Evolutionary conservation across 2,329 filamentous ascomycete genomes (phyloP), one percentile per base, ranked within the genome.

Genomic region (Pseudogymnoascus sp.): DNA sequence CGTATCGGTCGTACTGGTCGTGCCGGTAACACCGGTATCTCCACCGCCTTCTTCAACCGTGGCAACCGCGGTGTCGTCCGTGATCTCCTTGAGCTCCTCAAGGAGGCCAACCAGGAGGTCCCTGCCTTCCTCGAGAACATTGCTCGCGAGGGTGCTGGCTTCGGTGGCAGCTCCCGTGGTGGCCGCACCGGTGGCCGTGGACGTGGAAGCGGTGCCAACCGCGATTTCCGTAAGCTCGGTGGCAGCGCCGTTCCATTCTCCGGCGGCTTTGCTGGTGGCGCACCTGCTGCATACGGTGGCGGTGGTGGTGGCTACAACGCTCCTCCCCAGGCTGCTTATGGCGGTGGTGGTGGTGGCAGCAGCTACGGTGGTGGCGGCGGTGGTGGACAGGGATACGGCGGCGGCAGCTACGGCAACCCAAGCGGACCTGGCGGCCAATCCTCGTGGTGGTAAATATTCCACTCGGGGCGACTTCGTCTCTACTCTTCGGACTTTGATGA

Each of bases 21-120:
- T 91, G 95, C 95, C 69, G 95, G 95, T 77, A 99, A 99, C 83
- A 97, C 93, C 72, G 95, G 95, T 88, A 88, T 96, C 70, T 91
- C 95, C 5, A 99, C 95, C 71, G 95, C 95, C 64, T 99, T 99
- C 85, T 97, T 99, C 88, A 99, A 99, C 86, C 93, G 95, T 75
- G 93, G 93, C 74, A 99, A 99, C 84, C 91, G 95, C 73, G 95
- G 95, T 79, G 91, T 99, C 70, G 95, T 97, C 68, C 90, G 95
- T 70, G 95, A 97, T 72, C 86, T 99, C 66, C 85, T 99, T 71
- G 95, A 99, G n/a, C 86, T 99, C 29, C 85, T 99, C 70, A 97
- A 97, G 83, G 95, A 99, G 78, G 95, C 95, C 69, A 96, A 99
- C 81, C 95, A 99, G 78, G 95, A 99, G 74, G 86, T 97, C 67